Conservation (phyloP, 1,284 basidiomycete species). For the Ganoderma meredithae region DNA sequence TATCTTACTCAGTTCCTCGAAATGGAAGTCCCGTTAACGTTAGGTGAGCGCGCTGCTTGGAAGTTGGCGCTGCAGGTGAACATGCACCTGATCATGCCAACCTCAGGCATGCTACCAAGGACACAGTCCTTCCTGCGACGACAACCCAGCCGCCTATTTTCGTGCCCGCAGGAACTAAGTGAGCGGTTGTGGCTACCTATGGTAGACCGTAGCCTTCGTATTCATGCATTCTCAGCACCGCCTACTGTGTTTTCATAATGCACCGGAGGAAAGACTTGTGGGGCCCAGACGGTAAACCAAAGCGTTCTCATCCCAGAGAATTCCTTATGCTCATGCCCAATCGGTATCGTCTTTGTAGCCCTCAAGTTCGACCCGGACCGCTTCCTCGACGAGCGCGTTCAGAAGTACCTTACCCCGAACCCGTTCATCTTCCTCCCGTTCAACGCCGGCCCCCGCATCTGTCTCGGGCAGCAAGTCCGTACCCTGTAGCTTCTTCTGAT, state of each 20-base stretch:
- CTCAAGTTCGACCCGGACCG: constrained; percentile 54
- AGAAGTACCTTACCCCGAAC: constrained; percentile 47
- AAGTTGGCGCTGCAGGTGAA: no score
- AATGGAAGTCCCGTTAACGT: no score
- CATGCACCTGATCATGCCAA: background rate
- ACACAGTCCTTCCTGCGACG: constrained; percentile 53
- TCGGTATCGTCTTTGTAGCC: constrained; percentile 5
- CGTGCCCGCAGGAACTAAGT: constrained; percentile 62
- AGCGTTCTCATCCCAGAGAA: background rate
- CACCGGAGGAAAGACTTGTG: constrained; percentile 69
- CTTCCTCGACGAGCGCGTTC: constrained; percentile 47
- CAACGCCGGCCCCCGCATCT: constrained; percentile 57
- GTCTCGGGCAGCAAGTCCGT: constrained; percentile 52
- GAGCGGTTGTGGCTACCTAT: background rate
- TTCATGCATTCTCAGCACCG: constrained; percentile 40
- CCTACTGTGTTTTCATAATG: constrained; percentile 66
- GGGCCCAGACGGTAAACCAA: constrained; percentile 63
- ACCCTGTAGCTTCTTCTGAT: background rate
- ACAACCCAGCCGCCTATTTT: constrained; percentile 42
- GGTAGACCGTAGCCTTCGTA: background rate
- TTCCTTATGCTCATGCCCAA: background rate
- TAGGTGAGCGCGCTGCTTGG: no score
- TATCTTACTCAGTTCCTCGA: no score
- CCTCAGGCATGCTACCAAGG: constrained; percentile 44
- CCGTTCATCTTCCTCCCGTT: constrained; percentile 59